Conservation (phyloP, 1,139 yeast species). For the Geotrichum phurueaensis region DNA sequence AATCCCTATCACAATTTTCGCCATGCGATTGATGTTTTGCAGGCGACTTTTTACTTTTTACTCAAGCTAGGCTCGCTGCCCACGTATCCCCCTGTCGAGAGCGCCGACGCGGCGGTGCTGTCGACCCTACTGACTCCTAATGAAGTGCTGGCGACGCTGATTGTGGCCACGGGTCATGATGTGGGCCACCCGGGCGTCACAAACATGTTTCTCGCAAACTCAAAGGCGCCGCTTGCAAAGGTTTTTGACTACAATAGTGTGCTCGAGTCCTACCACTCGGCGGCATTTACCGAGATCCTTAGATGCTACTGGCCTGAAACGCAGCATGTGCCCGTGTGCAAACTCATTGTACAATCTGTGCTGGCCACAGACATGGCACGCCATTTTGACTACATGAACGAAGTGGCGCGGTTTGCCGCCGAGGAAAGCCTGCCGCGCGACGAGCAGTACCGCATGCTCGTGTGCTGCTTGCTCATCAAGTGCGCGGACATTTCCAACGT, state of each 20-base stretch:
- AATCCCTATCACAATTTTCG: constrained; percentile 92
- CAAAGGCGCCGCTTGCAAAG: constrained; percentile 60
- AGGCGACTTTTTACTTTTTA: constrained; percentile 71
- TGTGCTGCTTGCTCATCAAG: constrained; percentile 67
- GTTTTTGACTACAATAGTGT: constrained; percentile 62
- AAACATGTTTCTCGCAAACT: constrained; percentile 59
- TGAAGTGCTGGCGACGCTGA: constrained; percentile 54
- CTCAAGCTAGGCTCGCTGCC: constrained; percentile 47
- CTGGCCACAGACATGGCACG: constrained; percentile 93
- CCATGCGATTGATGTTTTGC: constrained; percentile 93
- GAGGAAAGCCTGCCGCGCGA: neutral
- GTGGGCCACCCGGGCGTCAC: constrained; percentile 95
- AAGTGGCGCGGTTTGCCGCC: constrained; percentile 29
- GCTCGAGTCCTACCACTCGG: constrained; percentile 76
- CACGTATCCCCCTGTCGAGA: neutral
- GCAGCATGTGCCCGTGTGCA: constrained; percentile 24
- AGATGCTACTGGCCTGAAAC: constrained; percentile 57
- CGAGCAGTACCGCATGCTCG: constrained; percentile 32
- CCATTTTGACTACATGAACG: constrained; percentile 68
- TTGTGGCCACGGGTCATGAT: constrained; percentile 92
- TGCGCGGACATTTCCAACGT: constrained; percentile 95
- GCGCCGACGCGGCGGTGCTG: neutral
- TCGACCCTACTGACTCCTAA: constrained; percentile 30
- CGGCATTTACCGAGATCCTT: constrained; percentile 59
- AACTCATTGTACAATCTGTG: constrained; percentile 39